A percentile compares a stretch with the other conserved stretches of the same genome.
phyloP scores from a whole-genome alignment of 768 basidiomycete species.

The Boletus patriciae region DNA sequence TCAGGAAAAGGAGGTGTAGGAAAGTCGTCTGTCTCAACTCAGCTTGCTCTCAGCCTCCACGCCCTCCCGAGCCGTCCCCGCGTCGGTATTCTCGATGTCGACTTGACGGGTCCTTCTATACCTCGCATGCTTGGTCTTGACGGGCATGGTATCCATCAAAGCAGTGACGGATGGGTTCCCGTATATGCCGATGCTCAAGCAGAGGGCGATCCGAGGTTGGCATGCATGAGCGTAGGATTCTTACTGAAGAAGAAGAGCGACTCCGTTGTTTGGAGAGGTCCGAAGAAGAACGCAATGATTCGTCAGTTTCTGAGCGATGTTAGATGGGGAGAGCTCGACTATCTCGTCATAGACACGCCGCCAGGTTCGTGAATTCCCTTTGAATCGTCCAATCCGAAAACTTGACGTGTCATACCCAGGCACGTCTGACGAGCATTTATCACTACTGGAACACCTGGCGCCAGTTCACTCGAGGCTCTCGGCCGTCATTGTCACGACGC shows the following conservation, averaged over 20 bases:
- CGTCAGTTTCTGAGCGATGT: constrained; percentile 93
- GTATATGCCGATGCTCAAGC: constrained; percentile 77
- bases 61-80: constrained; percentile 61
- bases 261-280: constrained; percentile 97
- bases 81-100: constrained; percentile 91
- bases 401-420: constrained; percentile 48
- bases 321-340: constrained; percentile 93
- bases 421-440: constrained; percentile 98
- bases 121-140: constrained; percentile 94
- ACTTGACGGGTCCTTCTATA: constrained; percentile 92
- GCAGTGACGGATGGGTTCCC: constrained; percentile 96
- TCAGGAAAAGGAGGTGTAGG: constrained; percentile 99
- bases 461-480: constrained; percentile 77
- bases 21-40: constrained; percentile 94
- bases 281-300: constrained; percentile 99
- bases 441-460: constrained; percentile 89
- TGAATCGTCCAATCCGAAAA: neutral
- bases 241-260: constrained; percentile 87
- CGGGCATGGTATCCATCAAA: constrained; percentile 85
- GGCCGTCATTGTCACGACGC: constrained; percentile 93
- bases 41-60: constrained; percentile 87
- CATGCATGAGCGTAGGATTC: constrained; percentile 97
- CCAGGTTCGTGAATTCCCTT: constrained; percentile 63
- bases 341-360: constrained; percentile 92
- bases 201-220: constrained; percentile 65